phyloP scores from a whole-genome alignment of 1,284 basidiomycete species.

The Rhodotorula sp. region DNA sequence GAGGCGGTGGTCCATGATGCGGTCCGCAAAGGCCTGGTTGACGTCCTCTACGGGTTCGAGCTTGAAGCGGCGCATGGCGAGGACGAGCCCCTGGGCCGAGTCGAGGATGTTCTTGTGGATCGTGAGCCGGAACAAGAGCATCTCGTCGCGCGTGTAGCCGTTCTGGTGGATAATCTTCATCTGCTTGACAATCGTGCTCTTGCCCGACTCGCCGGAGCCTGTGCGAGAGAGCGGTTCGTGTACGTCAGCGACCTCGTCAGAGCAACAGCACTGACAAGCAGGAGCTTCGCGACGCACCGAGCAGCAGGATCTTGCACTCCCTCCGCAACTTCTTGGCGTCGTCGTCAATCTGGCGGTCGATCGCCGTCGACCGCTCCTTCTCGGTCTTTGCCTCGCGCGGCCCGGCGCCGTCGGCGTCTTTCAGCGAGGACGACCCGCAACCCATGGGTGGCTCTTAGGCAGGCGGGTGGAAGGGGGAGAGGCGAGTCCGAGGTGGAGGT shows the following conservation, averaged over 20 bases:
- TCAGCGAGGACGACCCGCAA: slow-evolving; percentile 30
- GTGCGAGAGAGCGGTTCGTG: slow-evolving; percentile 95
- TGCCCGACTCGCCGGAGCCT: slow-evolving; percentile 67
- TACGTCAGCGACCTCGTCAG: background rate
- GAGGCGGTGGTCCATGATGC: slow-evolving; percentile 56
- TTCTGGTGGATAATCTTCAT: slow-evolving; percentile 93
- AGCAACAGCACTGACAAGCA: background rate
- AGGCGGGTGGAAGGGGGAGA: background rate
- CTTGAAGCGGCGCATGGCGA: slow-evolving; percentile 86
- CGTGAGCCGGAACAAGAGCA: slow-evolving; percentile 73
- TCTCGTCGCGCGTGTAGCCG: slow-evolving; percentile 80
- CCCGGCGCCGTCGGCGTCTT: background rate
- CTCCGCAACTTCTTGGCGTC: slow-evolving; percentile 68
- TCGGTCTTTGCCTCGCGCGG: slow-evolving; percentile 11
- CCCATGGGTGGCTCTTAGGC: slow-evolving; percentile 14
- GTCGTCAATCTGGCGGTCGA: slow-evolving; percentile 60
- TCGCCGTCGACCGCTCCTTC: slow-evolving; percentile 49
- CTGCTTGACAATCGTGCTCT: slow-evolving; percentile 33
- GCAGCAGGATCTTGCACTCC: slow-evolving; percentile 90
- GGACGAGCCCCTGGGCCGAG: slow-evolving; percentile 82
- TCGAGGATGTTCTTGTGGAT: slow-evolving; percentile 71
- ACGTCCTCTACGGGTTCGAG: slow-evolving; percentile 75
- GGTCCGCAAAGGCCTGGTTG: slow-evolving; percentile 63
- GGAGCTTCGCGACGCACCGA: slow-evolving; percentile 62
- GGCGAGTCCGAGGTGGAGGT: background rate